phyloP scores from a whole-genome alignment of 2,329 filamentous ascomycete species.

The Thielaviopsis punctulata region DNA sequence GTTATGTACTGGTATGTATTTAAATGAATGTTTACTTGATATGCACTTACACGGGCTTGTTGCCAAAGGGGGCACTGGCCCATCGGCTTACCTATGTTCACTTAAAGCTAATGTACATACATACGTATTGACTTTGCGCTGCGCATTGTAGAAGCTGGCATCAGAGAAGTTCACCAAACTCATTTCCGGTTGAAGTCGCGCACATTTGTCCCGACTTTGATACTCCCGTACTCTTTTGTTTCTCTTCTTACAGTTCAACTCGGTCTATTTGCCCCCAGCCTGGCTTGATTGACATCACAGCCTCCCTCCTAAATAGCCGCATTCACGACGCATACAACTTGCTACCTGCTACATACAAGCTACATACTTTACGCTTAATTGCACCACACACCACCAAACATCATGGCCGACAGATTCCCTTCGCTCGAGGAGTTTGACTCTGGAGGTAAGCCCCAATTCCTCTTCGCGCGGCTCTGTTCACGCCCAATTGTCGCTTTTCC shows the following conservation, averaged over 20 bases:
- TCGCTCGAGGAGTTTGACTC: constrained; percentile 64
- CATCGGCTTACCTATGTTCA: not conserved
- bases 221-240: not conserved
- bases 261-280: not conserved
- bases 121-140: not conserved
- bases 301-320: not conserved
- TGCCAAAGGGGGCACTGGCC: not conserved
- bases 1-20: not conserved
- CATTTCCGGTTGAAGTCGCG: too few relatives aligned
- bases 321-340: not conserved
- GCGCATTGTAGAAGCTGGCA: constrained; percentile 7
- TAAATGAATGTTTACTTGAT: not conserved
- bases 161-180: not conserved
- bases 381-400: not conserved
- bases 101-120: not conserved
- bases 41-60: not conserved
- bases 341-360: not conserved
- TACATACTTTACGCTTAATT: not conserved
- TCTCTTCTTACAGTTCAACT: not conserved
- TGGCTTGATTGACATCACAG: not conserved
- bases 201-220: too few relatives aligned
- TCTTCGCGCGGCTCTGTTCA: not conserved
- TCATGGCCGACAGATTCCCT: constrained; percentile 64
- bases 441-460: constrained; percentile 29
- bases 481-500: not conserved